Percentiles rank a stretch among this genome's conserved stretches.
phyloP scores from a whole-genome alignment of 148 eudicot genomes.

The Salicornia ramosissima region DNA sequence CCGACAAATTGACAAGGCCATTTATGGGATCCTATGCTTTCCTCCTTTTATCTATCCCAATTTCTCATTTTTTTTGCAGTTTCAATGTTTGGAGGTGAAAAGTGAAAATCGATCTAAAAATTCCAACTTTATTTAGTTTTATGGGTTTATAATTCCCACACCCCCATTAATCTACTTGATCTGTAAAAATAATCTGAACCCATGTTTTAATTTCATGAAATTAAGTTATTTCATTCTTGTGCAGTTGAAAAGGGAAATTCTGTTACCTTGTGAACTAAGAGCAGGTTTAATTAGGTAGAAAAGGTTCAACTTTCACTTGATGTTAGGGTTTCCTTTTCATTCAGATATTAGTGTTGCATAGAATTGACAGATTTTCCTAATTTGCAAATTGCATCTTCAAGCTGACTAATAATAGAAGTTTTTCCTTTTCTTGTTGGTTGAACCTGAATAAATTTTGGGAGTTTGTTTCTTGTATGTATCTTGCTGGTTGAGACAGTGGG shows the following conservation, averaged over 20 bases:
- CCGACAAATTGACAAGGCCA: constrained; percentile 7
- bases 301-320: constrained; percentile 10
- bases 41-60: neutral
- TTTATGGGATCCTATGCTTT: neutral
- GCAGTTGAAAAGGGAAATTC: constrained; percentile 11
- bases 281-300: constrained; percentile 13
- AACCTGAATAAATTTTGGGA: neutral
- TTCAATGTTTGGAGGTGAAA: neutral
- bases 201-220: neutral
- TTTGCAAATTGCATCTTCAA: neutral
- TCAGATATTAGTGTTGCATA: constrained; percentile 3
- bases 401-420: neutral
- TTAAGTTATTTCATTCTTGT: neutral
- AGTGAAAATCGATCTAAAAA: neutral
- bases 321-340: neutral
- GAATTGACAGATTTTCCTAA: neutral
- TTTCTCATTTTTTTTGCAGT: neutral
- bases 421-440: neutral
- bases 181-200: neutral
- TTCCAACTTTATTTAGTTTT: neutral
- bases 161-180: constrained; percentile 1
- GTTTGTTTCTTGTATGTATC: neutral
- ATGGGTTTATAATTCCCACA: neutral
- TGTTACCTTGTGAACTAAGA: constrained; percentile 4
- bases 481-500: neutral